phyloP scores from a whole-genome alignment of 1,284 basidiomycete genomes.

The Marasmius oreades region DNA sequence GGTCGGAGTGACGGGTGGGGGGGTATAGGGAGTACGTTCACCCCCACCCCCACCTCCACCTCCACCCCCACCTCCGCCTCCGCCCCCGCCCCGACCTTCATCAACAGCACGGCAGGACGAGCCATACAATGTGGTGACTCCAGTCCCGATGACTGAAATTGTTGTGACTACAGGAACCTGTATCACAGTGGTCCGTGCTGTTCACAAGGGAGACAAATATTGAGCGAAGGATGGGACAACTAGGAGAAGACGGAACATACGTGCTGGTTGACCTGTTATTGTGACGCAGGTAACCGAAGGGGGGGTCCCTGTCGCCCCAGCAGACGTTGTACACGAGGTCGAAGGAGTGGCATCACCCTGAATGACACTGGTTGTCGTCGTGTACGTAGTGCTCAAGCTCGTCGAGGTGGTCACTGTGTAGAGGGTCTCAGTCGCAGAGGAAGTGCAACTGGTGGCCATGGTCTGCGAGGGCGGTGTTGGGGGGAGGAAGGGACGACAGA shows the following conservation, averaged over 20 bases:
- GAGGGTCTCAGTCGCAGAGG: background rate
- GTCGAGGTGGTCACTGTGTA: background rate
- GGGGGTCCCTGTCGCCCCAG: background rate
- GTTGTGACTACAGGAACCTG: background rate
- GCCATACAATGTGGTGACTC: background rate
- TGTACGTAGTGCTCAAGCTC: background rate
- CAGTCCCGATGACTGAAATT: background rate
- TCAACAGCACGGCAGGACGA: background rate
- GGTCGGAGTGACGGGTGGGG: slow-evolving; percentile 17
- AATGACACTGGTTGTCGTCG: background rate
- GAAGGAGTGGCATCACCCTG: background rate
- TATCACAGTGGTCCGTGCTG: background rate
- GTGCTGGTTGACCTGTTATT: background rate
- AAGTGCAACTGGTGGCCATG: background rate
- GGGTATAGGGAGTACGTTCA: background rate
- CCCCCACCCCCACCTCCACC: background rate
- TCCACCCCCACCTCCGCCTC: background rate
- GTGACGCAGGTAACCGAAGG: background rate
- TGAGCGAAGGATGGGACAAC: background rate
- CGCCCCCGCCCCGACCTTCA: background rate
- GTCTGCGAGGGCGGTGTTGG: background rate
- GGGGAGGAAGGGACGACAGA: background rate
- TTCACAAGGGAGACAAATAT: background rate
- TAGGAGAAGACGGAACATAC: background rate
- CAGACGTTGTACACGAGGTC: background rate